Evolutionary conservation across 2,329 filamentous ascomycete genomes (phyloP), one percentile per base, ranked within the genome.

Genomic region (Hirsutella minnesotensis): DNA sequence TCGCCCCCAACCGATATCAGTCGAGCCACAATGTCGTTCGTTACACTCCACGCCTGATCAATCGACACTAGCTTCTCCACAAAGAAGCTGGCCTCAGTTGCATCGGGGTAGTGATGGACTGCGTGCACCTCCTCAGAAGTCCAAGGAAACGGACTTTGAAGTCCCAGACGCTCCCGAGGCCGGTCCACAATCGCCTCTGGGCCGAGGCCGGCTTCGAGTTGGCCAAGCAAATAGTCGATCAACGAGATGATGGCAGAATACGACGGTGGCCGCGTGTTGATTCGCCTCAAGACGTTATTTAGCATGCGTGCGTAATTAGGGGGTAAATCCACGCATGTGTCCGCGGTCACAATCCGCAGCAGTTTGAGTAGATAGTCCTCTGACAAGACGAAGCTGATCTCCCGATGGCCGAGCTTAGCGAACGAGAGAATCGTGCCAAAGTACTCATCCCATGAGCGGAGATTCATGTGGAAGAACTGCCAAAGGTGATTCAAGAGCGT

Each of bases 401-500:
- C 80, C 5, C 68, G 57, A 3, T 66, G 60, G 1, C 83, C 82
- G 43, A 86, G 60, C 38, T 65, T 68, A 13, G 78, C 77, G 54
- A 89, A 81, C n/a, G 66, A 66, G n/a, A 73, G 56, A 47, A 89
- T 67, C n/a, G 83, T 70, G 12, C 74, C 73, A 55, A 90, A 90
- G 45, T 82, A 81, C 53, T 90, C 84, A 35, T 80, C 75, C 86
- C 86, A 92, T 3, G 83, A 74, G 44, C 79, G 75, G 22, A 77
- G 64, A 38, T 72, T 67, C 3, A 66, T 60, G 46, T 85, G 77
- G 44, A 87, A 77, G n/a, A 62, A 66, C 3, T 71, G 63, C 75
- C 78, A 86, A 3, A 86, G 58, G 19, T 68, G 58, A 24, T 68
- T 63, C 40, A 87, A 66, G 19, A 77, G 62, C 16, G 54, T 51